phyloP scores from a whole-genome alignment of 192 early-diverging fungal species.

The Coemansia interrupta region DNA sequence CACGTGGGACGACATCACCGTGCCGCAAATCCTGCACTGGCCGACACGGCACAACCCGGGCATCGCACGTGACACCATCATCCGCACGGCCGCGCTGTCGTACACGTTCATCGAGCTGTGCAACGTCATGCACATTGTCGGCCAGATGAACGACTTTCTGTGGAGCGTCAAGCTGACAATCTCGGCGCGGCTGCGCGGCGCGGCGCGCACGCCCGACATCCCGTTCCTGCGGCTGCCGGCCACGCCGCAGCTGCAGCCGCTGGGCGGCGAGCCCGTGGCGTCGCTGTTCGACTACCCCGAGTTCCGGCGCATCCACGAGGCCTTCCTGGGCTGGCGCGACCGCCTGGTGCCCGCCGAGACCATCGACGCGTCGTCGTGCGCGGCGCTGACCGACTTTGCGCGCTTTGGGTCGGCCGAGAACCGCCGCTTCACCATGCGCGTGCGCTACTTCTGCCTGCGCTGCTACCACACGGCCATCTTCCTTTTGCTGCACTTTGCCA shows the following conservation, averaged over 20 bases:
- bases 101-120: constrained; percentile 39
- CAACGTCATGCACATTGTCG: constrained; percentile 27
- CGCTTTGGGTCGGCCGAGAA: constrained; percentile 27
- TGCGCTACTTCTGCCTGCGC: constrained; percentile 44
- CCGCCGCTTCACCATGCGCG: constrained; percentile 39
- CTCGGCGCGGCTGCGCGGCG: constrained; percentile 8
- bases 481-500: constrained; percentile 34
- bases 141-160: constrained; percentile 37
- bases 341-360: constrained; percentile 32
- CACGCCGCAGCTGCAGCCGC: neutral
- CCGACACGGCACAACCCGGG: constrained; percentile 30
- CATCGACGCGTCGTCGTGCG: constrained; percentile 8
- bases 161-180: constrained; percentile 36
- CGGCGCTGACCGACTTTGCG: constrained; percentile 11
- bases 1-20: constrained; percentile 46
- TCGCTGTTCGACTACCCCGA: constrained; percentile 36
- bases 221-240: constrained; percentile 13
- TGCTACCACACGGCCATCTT: constrained; percentile 35
- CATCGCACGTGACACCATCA: constrained; percentile 10
- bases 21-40: constrained; percentile 41
- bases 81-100: constrained; percentile 36
- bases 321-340: constrained; percentile 23
- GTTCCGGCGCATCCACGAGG: constrained; percentile 21
- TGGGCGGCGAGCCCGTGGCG: constrained; percentile 6
- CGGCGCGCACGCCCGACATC: constrained; percentile 19